These are phyloP conservation scores for Podaxis sp. DNA, from an alignment of 768 basidiomycete species.

Conservation along the genomic window DNA sequence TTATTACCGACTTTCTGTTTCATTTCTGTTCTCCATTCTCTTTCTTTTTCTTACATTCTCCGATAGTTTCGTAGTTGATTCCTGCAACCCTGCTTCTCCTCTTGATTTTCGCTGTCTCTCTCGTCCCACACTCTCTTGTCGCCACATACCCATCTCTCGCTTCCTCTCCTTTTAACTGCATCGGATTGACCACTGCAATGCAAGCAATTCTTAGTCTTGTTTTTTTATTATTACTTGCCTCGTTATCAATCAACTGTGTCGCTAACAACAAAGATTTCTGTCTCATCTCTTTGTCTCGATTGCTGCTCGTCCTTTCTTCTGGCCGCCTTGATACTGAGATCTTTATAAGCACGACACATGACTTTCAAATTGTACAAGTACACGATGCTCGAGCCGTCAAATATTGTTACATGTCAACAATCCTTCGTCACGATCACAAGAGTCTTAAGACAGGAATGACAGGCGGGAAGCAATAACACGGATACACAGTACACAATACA, in stretches of 20 bases:
- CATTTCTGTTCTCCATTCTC: constrained; percentile 2
- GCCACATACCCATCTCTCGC: not conserved
- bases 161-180: not conserved
- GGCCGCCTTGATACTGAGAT: not conserved
- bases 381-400: no score
- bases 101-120: not conserved
- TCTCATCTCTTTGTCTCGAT: not conserved
- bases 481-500: no score
- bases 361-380: not conserved
- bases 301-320: not conserved
- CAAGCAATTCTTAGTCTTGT: constrained; percentile 11
- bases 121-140: not conserved
- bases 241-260: constrained; percentile 2
- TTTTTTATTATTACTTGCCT: not conserved
- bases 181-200: constrained; percentile 3
- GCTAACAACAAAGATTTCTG: not conserved
- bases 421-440: not conserved
- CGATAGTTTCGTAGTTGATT: constrained; percentile 15
- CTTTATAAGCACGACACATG: not conserved
- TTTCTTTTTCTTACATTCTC: constrained; percentile 8
- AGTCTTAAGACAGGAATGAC: not conserved
- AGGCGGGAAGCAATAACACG: no score
- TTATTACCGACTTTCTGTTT: not conserved
- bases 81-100: not conserved
- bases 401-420: no score